phyloP scores from a whole-genome alignment of 208 protist genomes.

The Leishmania guyanensis region DNA sequence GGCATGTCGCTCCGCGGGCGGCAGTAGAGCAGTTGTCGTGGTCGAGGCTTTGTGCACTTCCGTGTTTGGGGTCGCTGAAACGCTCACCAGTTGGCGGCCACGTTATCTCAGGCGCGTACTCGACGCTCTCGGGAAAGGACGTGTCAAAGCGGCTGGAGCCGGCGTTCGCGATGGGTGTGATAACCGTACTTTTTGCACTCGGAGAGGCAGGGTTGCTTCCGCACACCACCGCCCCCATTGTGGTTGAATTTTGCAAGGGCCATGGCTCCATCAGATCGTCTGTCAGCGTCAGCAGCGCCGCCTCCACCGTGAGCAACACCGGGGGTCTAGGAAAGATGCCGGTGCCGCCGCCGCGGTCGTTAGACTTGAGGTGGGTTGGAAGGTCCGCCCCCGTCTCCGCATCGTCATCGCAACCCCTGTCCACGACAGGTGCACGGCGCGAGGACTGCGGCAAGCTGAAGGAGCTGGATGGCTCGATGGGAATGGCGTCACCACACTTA shows the following conservation, averaged over 20 bases:
- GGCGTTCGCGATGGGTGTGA: background rate
- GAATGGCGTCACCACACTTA: background rate
- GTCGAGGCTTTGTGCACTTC: constrained; percentile 7
- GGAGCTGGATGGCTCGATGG: background rate
- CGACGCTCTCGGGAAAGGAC: background rate
- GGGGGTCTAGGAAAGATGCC: background rate
- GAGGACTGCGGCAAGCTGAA: background rate
- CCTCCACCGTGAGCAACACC: background rate
- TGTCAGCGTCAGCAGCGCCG: background rate
- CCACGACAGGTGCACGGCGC: no score
- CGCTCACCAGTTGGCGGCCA: background rate
- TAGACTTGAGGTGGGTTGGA: background rate
- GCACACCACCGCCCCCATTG: background rate
- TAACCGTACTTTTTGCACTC: background rate
- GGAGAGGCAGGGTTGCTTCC: background rate
- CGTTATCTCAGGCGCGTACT: background rate
- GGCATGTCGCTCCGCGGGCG: constrained; percentile 14
- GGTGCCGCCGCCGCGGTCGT: background rate
- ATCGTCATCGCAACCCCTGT: background rate
- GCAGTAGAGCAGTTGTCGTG: constrained; percentile 10
- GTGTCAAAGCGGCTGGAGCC: constrained; percentile 2
- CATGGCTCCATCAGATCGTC: background rate
- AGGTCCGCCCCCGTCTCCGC: background rate
- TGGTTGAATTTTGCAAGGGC: background rate
- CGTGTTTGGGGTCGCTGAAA: background rate